Conservation (phyloP, 352 stramenopile species). For the Phytophthora fragariae region DNA sequence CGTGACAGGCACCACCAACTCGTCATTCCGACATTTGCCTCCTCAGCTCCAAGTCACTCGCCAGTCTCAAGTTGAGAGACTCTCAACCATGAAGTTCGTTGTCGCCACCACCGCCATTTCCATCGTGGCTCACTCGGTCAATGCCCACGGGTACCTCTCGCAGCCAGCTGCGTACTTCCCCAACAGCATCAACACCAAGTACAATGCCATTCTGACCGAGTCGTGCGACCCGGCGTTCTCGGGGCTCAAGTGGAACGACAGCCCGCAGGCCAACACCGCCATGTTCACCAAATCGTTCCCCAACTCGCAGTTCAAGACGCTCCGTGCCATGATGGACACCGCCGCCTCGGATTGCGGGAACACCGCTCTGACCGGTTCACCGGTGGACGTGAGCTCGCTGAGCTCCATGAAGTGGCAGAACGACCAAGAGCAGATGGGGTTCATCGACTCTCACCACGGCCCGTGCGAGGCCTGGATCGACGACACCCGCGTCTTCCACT, state of each 20-base stretch:
- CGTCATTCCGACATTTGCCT: constrained; percentile 40
- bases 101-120: constrained; percentile 33
- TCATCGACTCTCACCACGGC: constrained; percentile 52
- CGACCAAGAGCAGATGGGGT: constrained; percentile 48
- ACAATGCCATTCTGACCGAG: constrained; percentile 35
- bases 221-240: constrained; percentile 35
- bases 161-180: constrained; percentile 40
- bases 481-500: constrained; percentile 45
- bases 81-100: constrained; percentile 36
- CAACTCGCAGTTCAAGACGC: constrained; percentile 42
- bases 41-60: constrained; percentile 17
- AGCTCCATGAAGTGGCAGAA: constrained; percentile 61
- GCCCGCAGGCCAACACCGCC: constrained; percentile 33
- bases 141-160: constrained; percentile 53
- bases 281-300: constrained; percentile 41
- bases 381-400: constrained; percentile 46
- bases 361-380: constrained; percentile 11
- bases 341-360: constrained; percentile 37
- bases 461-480: constrained; percentile 63
- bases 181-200: constrained; percentile 38
- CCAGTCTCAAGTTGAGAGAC: no score
- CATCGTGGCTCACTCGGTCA: constrained; percentile 30
- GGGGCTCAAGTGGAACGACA: constrained; percentile 42
- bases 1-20: constrained; percentile 1
- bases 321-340: constrained; percentile 48